phyloP scores from a whole-genome alignment of 306 rosid species.

The Sindora glabra region DNA sequence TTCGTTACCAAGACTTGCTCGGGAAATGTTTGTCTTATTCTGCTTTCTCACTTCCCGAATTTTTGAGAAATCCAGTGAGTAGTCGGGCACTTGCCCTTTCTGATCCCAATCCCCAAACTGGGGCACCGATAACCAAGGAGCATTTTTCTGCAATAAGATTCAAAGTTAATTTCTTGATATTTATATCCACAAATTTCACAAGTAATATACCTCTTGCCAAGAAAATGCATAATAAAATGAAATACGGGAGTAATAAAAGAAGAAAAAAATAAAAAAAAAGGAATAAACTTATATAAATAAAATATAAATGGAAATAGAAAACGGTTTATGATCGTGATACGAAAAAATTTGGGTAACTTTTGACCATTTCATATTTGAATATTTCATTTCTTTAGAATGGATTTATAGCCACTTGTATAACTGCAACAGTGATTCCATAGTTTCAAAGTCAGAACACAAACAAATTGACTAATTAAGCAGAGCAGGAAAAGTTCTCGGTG shows the following conservation, averaged over 20 bases:
- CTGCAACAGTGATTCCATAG: constrained; percentile 3
- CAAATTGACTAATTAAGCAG: background rate
- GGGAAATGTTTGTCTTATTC: constrained; percentile 74
- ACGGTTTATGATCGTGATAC: background rate
- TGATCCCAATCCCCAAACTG: constrained; percentile 99
- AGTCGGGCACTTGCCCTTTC: constrained; percentile 80
- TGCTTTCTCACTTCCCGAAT: constrained; percentile 92
- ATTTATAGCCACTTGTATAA: constrained; percentile 6
- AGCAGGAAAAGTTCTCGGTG: background rate
- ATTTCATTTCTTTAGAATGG: constrained; percentile 3
- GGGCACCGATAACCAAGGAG: constrained; percentile 86
- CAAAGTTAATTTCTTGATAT: background rate
- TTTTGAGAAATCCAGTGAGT: constrained; percentile 92
- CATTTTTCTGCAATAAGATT: constrained; percentile 46
- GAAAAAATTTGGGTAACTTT: background rate
- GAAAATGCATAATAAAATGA: too few species aligned
- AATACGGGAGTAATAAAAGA: too few species aligned
- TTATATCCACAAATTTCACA: background rate
- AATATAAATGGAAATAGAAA: background rate
- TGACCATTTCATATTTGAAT: constrained; percentile 7
- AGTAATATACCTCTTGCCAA: too few species aligned
- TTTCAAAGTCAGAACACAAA: constrained; percentile 12
- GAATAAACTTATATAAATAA: too few species aligned
- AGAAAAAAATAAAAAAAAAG: too few species aligned
- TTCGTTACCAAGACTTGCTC: constrained; percentile 95